These are phyloP conservation scores for Neckera pumila DNA, from an alignment of 225 moss, liverwort and hornwort genomes.

Conservation along the genomic window DNA sequence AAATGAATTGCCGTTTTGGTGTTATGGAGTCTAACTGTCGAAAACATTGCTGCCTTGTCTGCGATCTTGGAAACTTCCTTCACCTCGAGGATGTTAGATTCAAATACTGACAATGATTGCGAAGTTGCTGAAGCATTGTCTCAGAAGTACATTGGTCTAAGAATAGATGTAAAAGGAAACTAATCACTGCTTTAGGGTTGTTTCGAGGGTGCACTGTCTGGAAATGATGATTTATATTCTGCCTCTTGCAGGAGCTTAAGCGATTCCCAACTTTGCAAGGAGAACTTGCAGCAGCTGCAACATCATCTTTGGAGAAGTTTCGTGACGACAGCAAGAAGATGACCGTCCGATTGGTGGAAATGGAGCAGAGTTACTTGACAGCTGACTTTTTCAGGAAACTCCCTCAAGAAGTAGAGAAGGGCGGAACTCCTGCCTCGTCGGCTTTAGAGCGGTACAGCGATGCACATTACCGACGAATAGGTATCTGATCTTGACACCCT, in stretches of 20 bases:
- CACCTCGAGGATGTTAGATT: not conserved
- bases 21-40: not conserved
- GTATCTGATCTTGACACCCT: slow-evolving; percentile 1
- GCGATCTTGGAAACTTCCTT: not conserved
- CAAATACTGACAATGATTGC: not conserved
- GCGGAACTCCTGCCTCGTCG: slow-evolving; percentile 38
- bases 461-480: slow-evolving; percentile 76
- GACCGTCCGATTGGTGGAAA: slow-evolving; percentile 63
- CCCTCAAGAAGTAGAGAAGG: slow-evolving; percentile 80
- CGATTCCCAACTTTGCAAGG: slow-evolving; percentile 50
- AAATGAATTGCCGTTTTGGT: not conserved
- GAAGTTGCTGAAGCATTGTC: not conserved
- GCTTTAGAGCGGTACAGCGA: slow-evolving; percentile 73
- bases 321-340: slow-evolving; percentile 86
- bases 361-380: slow-evolving; percentile 82
- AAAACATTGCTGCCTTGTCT: not conserved
- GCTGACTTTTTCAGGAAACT: slow-evolving; percentile 80
- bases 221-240: not conserved
- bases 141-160: not conserved
- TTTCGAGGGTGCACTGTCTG: not conserved
- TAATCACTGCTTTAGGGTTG: not conserved
- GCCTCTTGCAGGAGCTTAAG: slow-evolving; percentile 25
- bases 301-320: slow-evolving; percentile 37
- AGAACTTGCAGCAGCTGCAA: slow-evolving; percentile 38
- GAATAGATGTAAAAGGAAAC: not conserved